Evolutionary conservation across 176 grass and related monocot species (phyloP).

Genomic region (Poa annua): DNA sequence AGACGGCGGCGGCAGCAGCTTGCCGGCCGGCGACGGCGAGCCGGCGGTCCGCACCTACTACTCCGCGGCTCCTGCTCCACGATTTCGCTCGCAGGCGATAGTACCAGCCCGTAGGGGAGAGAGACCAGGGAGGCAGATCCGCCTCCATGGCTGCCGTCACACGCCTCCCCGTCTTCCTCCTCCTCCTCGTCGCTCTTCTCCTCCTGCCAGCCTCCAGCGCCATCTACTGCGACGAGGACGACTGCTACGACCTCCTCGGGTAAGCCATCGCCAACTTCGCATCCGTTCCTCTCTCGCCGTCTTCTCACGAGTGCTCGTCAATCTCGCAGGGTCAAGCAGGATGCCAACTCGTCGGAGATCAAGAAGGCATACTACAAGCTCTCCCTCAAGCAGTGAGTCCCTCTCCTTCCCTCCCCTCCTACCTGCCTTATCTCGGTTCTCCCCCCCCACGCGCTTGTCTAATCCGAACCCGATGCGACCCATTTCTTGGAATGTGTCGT

Average conservation of each 20-base stretch:
- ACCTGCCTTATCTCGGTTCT: background rate
- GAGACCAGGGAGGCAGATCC: conserved; percentile 25
- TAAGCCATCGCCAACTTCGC: background rate
- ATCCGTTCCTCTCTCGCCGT: background rate
- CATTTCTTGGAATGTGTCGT: conserved; percentile 8
- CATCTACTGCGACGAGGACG: conserved; percentile 96
- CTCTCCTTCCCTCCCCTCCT: no score
- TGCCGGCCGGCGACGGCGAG: background rate
- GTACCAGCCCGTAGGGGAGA: background rate
- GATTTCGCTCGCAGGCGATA: background rate
- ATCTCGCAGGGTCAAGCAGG: conserved; percentile 68
- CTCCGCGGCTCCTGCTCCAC: background rate
- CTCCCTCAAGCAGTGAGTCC: conserved; percentile 80
- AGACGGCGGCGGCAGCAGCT: no score
- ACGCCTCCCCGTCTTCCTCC: background rate
- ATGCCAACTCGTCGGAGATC: conserved; percentile 87
- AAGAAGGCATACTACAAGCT: conserved; percentile 98
- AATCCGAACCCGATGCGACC: conserved; percentile 17
- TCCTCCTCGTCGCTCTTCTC: conserved; percentile 28
- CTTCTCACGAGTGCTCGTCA: background rate
- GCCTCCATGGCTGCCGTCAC: conserved; percentile 45
- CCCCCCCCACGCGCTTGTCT: background rate
- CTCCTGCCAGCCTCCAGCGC: conserved; percentile 43
- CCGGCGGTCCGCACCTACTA: background rate
- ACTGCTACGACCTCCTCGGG: conserved; percentile 98